Percentiles rank a stretch among this genome's conserved stretches.
Conservation (phyloP, 495 filamentous ascomycete species). For the Neurospora tetrasperma region DNA sequence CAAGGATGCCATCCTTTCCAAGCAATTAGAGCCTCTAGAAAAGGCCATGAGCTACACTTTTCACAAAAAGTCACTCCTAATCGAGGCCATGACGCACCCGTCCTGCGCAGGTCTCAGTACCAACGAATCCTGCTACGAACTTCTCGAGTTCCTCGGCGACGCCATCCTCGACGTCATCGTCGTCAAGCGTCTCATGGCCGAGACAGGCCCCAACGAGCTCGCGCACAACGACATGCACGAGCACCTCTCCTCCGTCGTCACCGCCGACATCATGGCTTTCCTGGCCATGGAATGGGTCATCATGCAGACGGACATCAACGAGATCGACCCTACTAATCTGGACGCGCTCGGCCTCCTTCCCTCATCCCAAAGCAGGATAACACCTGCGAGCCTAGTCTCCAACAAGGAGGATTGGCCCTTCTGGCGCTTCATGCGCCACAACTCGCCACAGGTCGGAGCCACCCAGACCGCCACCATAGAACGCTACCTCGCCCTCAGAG, state of each 20-base stretch:
- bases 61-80: conserved; percentile 54
- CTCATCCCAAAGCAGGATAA: not conserved
- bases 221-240: conserved; percentile 60
- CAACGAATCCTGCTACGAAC: conserved; percentile 59
- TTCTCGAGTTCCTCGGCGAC: conserved; percentile 88
- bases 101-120: conserved; percentile 42
- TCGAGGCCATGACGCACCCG: conserved; percentile 78
- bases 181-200: conserved; percentile 32
- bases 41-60: conserved; percentile 61
- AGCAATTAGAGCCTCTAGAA: conserved; percentile 36
- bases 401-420: conserved; percentile 34
- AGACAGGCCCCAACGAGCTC: conserved; percentile 30
- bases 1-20: conserved; percentile 18
- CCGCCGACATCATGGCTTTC: conserved; percentile 83
- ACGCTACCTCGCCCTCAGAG: conserved; percentile 42
- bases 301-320: conserved; percentile 16
- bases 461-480: conserved; percentile 31
- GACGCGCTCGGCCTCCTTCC: conserved; percentile 9
- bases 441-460: conserved; percentile 30
- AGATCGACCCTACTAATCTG: conserved; percentile 9
- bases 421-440: conserved; percentile 61
- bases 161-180: conserved; percentile 75
- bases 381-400: not conserved
- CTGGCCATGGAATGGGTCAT: conserved; percentile 51
- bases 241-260: conserved; percentile 67